Base-by-base conservation (phyloP, 495 filamentous ascomycete species). In the Aspergillus biplanus region DNA sequence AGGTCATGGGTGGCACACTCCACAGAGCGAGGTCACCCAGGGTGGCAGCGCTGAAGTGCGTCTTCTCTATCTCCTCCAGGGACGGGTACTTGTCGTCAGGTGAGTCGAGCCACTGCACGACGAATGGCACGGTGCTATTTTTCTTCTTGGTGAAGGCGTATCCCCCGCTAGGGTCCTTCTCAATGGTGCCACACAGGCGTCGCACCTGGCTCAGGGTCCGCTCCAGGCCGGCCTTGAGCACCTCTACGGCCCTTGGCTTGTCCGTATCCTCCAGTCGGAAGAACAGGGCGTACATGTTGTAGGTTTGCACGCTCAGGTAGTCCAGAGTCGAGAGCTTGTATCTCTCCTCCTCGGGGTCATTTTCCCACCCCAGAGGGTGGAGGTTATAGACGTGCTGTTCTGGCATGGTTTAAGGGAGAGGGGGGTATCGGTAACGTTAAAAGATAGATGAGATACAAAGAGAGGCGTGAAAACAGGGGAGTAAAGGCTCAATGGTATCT, bases 151-250 rank as follows among this genome's bases (percentile, higher is more conserved):
- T 66, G 54, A 80, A 80, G 1, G 70, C 74, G 50, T 77, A 68
- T 42, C 74, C 71, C 31, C 73, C 75, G 7, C 56, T 52, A 7
- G 68, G 16, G 15, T 74, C 66, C 58, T 77, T 76, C 59, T 82
- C 77, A 34, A 83, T 76, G 12, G 69, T 78, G 13, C 80, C 79
- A 13, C 74, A 73, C 13, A 82, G 61, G 58, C 82, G 77, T 13
- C 79, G 66, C 16, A 61, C 62, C 56, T 83, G 78, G 52, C 67
- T 68, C n/a, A 83, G 68, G 4, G 78, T 80, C 7, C 64, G 59
- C 53, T 80, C 73, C 31, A 82, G 74, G 39, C 77, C 76, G 7
- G 53, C 39, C 32, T 69, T 70, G 31, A 81, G 59, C 1, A 69
- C 57, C 1, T 69, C 65, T 1, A 70, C 66, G 0, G 64, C 67